A percentile compares a stretch with the other conserved stretches of the same genome.
These are phyloP conservation scores for Peltaster fructicola DNA, from an alignment of 2,329 filamentous ascomycete genomes.

Conservation along the genomic window DNA sequence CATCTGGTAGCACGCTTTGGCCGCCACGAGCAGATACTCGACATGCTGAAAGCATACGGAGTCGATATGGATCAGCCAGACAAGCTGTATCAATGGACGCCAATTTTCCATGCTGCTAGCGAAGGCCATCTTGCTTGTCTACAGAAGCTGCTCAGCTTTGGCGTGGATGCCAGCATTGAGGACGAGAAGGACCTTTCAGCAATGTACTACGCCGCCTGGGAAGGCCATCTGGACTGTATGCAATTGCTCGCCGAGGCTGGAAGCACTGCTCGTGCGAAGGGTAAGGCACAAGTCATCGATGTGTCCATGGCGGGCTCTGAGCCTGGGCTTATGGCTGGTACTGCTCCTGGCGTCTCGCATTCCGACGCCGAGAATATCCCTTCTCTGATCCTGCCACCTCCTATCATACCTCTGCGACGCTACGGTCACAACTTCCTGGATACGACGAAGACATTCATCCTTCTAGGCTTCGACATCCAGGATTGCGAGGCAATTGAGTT, in stretches of 20 bases:
- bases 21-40: conserved; percentile 58
- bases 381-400: conserved; percentile 76
- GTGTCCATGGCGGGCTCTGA: conserved; percentile 19
- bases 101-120: conserved; percentile 86
- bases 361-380: conserved; percentile 73
- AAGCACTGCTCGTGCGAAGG: conserved; percentile 5
- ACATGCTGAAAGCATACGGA: conserved; percentile 67
- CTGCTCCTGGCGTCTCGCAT: conserved; percentile 9
- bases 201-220: conserved; percentile 98
- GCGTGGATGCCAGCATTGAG: conserved; percentile 58
- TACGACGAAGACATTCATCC: conserved; percentile 77
- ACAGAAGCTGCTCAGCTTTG: conserved; percentile 59
- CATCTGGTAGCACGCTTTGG: conserved; percentile 86
- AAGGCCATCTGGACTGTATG: conserved; percentile 91
- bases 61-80: conserved; percentile 84
- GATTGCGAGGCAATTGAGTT: conserved; percentile 68
- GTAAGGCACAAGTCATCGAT: conserved; percentile 8
- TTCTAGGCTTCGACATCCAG: conserved; percentile 70
- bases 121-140: conserved; percentile 87
- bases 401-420: conserved; percentile 82
- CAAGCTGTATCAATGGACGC: conserved; percentile 95
- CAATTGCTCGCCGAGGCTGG: conserved; percentile 51
- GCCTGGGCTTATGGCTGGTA: no score
- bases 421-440: conserved; percentile 98
- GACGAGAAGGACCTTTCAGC: conserved; percentile 89